Evolutionary conservation across 2,329 filamentous ascomycete genomes (phyloP), one percentile per base, ranked within the genome.

Genomic region (Arachnopeziza araneosa): DNA sequence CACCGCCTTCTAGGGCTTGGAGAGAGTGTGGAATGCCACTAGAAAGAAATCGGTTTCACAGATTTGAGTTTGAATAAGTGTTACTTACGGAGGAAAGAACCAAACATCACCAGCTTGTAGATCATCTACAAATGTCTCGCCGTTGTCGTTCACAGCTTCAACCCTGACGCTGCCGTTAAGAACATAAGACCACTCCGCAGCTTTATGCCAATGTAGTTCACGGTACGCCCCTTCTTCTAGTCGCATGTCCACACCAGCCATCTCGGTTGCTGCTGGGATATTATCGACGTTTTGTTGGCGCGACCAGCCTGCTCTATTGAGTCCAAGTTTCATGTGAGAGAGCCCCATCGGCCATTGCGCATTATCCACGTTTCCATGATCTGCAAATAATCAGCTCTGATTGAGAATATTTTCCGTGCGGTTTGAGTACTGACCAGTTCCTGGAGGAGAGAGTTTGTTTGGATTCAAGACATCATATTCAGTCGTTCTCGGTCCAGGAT

Each of bases 161-260:
- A 92, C 82, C 57, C 89, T 84, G 22, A 89, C 87, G 60, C 81
- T 79, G 55, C 89, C 89, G 59, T 87, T 83, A 0, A 91, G 80
- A 2, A 91, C 85, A 63, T 88, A 91, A 0, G 86, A 87, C 88
- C 89, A 91, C 70, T 92, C 89, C 48, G 87, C 88, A 71, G 90
- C 86, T 67, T 89, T 90, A 77, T 92, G 89, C 89, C 89, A 92
- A 70, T 92, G 89, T 9, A 92, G 78, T 72, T 92, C 89, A 26
- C 89, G 86, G 66, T 90, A 90, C 32, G 87, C 88, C 44, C 88
- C 87, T 64, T 83, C 76, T 49, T 87, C 88, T 2, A 92, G 82
- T 12, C 88, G 83, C 89, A 92, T 92, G 72, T 92, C 90, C 58
- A 91, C 89, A 50, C 86, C 85, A 1, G 89, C 89, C 52, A 92